A percentile compares a stretch with the other conserved stretches of the same genome.
These are phyloP conservation scores for Skeletonema marinoi DNA, from an alignment of 108 stramenopile species.

Conservation along the genomic window DNA sequence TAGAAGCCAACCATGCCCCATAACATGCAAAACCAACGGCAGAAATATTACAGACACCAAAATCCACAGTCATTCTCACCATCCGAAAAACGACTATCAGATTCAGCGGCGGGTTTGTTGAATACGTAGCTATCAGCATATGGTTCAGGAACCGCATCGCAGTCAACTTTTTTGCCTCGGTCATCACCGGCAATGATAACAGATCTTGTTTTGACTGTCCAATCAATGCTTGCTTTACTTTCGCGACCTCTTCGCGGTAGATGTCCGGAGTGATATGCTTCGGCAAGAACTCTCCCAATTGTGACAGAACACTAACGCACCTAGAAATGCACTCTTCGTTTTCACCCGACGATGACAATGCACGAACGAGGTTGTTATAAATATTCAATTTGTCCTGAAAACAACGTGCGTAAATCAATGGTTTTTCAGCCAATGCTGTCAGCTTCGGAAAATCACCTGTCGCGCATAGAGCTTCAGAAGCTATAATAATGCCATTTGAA, in stretches of 20 bases:
- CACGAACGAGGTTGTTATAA: slow-evolving; percentile 33
- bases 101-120: slow-evolving; percentile 9
- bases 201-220: slow-evolving; percentile 18
- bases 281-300: slow-evolving; percentile 36
- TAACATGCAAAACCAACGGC: slow-evolving; percentile 41
- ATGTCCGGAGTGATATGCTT: slow-evolving; percentile 11
- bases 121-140: slow-evolving; percentile 20
- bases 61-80: slow-evolving; percentile 41
- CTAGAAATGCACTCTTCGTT: slow-evolving; percentile 29
- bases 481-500: neutral
- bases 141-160: slow-evolving; percentile 55
- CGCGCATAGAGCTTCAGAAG: slow-evolving; percentile 44
- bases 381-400: slow-evolving; percentile 43
- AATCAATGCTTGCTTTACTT: slow-evolving; percentile 19
- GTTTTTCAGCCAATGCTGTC: slow-evolving; percentile 10
- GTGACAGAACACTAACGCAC: slow-evolving; percentile 32
- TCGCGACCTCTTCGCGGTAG: slow-evolving; percentile 2
- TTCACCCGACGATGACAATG: slow-evolving; percentile 12
- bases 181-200: slow-evolving; percentile 32
- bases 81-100: slow-evolving; percentile 46
- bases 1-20: slow-evolving; percentile 43
- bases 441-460: slow-evolving; percentile 35
- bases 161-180: slow-evolving; percentile 32
- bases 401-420: slow-evolving; percentile 17
- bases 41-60: slow-evolving; percentile 25